Base-by-base conservation (phyloP, 306 rosid species). In the Vicia sativa region DNA sequence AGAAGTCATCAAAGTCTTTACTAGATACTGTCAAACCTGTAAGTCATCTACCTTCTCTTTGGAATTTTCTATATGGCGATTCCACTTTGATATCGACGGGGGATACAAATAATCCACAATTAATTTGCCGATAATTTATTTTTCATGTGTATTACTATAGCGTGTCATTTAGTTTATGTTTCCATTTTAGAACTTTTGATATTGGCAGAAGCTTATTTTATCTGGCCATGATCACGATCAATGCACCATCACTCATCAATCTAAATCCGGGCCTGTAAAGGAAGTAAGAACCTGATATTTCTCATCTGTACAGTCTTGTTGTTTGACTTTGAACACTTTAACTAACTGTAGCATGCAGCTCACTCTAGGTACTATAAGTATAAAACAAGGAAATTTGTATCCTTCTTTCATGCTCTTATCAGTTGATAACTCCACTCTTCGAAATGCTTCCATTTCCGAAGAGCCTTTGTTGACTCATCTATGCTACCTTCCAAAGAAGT, bases 161-260 rank as follows among this genome's bases (percentile, higher is more conserved):
- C 3, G 15, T 31, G 63, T 14, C 41, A 38, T 61, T 49, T 49
- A 9, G 28, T 18, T 49, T 16, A 49, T 19, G 11, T 16, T 50
- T 50, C 19, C 5, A 50, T 19, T 50, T 50, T 50, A 50, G 29
- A 52, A 52, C 31, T 52, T 52, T 11, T 65, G 35, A 64, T 75
- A 67, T 62, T 61, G 71, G 62, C 90, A 90, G 96, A 83, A 76
- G 58, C 85, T 81, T 54, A 61, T 88, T 79, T 83, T 91, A 60
- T 91, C 96, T 19, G 96, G 96, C 39, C 97, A 91, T 68, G 97
- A 91, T 80, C 97, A 91, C 5, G 97, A 86, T 76, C 96, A 86
- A 68, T 91, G 97, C 83, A 85, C 75, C 1, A 15, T 86, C 70
- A 83, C 76, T 65, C 96, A 84, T 70, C 64, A 79, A 70, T 69